These are phyloP conservation scores for Nannochloris sp. DNA, from an alignment of 139 green algal species.

Conservation along the genomic window DNA sequence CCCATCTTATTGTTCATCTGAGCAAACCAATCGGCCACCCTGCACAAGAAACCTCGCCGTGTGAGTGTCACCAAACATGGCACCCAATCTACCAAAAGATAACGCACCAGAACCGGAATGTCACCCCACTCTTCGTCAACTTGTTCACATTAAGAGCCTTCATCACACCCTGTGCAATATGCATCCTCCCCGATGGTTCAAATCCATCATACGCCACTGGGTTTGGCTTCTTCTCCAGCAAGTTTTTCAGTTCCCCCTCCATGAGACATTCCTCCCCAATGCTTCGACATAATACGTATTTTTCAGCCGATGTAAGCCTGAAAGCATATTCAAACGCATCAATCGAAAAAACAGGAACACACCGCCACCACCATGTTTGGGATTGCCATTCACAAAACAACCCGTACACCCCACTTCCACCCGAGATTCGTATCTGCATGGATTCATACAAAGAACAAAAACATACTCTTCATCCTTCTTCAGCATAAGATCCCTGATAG, in stretches of 20 bases:
- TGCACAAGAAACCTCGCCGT: constrained; percentile 22
- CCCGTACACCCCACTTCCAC: too few relatives aligned
- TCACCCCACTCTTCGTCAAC: constrained; percentile 83
- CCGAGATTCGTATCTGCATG: too few relatives aligned
- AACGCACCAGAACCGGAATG: constrained; percentile 91
- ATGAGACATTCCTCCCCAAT: constrained; percentile 93
- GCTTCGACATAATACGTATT: constrained; percentile 63
- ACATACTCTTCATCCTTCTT: too few relatives aligned
- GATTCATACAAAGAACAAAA: too few relatives aligned
- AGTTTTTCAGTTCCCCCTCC: constrained; percentile 74
- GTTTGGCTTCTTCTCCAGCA: constrained; percentile 84
- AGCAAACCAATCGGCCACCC: constrained; percentile 67
- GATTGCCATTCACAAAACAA: too few relatives aligned
- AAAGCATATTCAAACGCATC: not conserved
- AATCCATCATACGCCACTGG: constrained; percentile 95
- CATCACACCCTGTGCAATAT: constrained; percentile 97
- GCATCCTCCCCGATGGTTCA: constrained; percentile 95
- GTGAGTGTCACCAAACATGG: not conserved
- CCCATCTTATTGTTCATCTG: constrained; percentile 98
- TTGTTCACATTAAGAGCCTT: constrained; percentile 99
- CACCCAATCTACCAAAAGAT: too few relatives aligned
- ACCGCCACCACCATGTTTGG: not conserved
- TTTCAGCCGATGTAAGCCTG: constrained; percentile 79
- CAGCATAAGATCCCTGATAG: too few relatives aligned
- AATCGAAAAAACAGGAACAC: not conserved